Base-by-base conservation (phyloP, 352 stramenopile species). In the Pythium phragmiticola region DNA sequence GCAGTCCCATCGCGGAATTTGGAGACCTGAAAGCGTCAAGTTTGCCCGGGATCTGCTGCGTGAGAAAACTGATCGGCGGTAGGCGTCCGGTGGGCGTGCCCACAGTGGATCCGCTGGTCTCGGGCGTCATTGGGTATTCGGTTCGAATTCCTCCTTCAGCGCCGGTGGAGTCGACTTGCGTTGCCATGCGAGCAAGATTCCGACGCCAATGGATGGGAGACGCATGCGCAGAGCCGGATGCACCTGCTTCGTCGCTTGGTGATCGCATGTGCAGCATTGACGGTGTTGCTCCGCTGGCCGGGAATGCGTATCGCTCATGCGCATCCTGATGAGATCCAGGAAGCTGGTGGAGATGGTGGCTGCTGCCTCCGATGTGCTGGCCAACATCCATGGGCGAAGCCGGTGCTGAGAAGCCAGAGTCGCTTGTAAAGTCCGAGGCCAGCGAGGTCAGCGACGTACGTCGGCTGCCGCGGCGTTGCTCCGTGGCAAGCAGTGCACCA, bases 31-130 rank as follows among this genome's bases (percentile, higher is more conserved):
- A 89, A 26, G 77, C 77, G 45, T 89, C 80, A 5, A 89, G 68
- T 37, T 90, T 92, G 57, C 76, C 71, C 0, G 79, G 77, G 53
- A 73, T 58, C 48, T 75, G 71, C 60, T 78, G 72, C 39, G 85
- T 92, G 48, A 92, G 74, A 54, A 82, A 89, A 66, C 83, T 88
- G 70, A 92, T 92, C 23, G 83, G 83, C 23, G 83, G 83, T 45
- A 92, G 70, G 17, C 79, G 76, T 14, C 72, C 69, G 9, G 66
- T 80, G 11, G 69, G 71, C 17, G 66, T 76, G 36, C 73, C 60
- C 34, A 72, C 59, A 7, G 48, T 11, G 7, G 65, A 53, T 3
- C 43, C 34, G 45, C 42, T 67, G 28, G 42, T 52, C 21, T 66
- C 45, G 9, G 46, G 54, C 28, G 63, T 64, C 61, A 56, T 63